These are phyloP conservation scores for Mycena indigotica DNA, from an alignment of 768 basidiomycete species.

Conservation along the genomic window DNA sequence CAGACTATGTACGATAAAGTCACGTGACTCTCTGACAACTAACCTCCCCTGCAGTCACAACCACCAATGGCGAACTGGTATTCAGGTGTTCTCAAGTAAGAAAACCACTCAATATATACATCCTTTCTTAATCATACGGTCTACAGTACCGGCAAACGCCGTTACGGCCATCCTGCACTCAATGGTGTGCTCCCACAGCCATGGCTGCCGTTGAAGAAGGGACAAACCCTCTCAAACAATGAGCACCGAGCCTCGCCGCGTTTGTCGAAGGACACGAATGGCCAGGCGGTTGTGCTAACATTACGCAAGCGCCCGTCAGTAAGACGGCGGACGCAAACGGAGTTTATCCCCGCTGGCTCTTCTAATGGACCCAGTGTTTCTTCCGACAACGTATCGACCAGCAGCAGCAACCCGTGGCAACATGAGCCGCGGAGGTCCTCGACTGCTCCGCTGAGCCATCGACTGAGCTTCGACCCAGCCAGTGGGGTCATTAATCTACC, in stretches of 20 bases:
- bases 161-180: conserved; percentile 94
- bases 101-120: neutral
- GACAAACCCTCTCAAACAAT: conserved; percentile 71
- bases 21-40: neutral
- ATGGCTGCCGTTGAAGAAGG: conserved; percentile 91
- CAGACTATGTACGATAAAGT: conserved; percentile 71
- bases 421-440: conserved; percentile 42
- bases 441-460: conserved; percentile 47
- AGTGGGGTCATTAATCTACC: conserved; percentile 89
- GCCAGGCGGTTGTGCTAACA: conserved; percentile 77
- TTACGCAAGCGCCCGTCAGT: conserved; percentile 72
- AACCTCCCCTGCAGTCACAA: conserved; percentile 64
- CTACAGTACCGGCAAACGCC: conserved; percentile 83
- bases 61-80: conserved; percentile 98
- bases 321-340: conserved; percentile 36
- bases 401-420: conserved; percentile 61
- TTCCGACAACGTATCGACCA: conserved; percentile 29
- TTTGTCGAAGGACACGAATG: conserved; percentile 41
- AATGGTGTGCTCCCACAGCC: conserved; percentile 92
- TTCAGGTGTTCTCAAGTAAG: conserved; percentile 86
- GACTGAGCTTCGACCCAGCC: conserved; percentile 82
- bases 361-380: conserved; percentile 20
- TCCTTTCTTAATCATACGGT: conserved; percentile 10
- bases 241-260: conserved; percentile 41
- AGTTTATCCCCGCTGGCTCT: conserved; percentile 19